phyloP scores from a whole-genome alignment of 2,329 filamentous ascomycete species.

The Didymellaceae sp. region DNA sequence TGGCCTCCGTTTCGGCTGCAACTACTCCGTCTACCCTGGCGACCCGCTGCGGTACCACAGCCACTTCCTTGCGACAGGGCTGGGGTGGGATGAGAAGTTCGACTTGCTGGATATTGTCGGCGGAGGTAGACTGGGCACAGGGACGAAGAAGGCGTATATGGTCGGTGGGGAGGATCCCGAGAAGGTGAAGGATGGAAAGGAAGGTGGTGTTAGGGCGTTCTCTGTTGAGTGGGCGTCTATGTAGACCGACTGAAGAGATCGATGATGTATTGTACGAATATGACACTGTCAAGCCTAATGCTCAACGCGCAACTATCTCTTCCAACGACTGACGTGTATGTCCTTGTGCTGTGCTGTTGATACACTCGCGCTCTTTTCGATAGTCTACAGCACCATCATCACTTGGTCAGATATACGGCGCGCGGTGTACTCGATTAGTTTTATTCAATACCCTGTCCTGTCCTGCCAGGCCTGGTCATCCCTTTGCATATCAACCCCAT shows the following conservation, averaged over 20 bases:
- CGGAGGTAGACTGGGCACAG: slow-evolving; percentile 86
- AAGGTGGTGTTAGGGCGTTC: slow-evolving; percentile 68
- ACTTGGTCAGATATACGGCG: too few relatives aligned
- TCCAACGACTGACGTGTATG: too few relatives aligned
- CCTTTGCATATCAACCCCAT: too few relatives aligned
- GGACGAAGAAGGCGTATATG: slow-evolving; percentile 94
- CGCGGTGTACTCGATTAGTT: too few relatives aligned
- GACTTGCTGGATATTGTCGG: slow-evolving; percentile 83
- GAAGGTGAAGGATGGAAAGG: slow-evolving; percentile 25
- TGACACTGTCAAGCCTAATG: too few relatives aligned
- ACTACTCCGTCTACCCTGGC: slow-evolving; percentile 94
- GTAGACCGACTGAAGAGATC: slow-evolving; percentile 63
- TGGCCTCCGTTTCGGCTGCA: slow-evolving; percentile 90
- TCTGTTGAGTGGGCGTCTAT: slow-evolving; percentile 95
- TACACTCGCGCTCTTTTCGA: too few relatives aligned
- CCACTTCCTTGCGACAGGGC: slow-evolving; percentile 86
- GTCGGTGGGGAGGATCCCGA: slow-evolving; percentile 69
- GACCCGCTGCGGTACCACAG: slow-evolving; percentile 95
- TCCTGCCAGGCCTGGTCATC: too few relatives aligned
- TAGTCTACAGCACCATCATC: too few relatives aligned
- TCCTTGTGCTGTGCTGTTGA: too few relatives aligned
- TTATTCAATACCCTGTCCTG: too few relatives aligned
- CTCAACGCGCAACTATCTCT: too few relatives aligned
- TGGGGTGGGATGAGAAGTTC: slow-evolving; percentile 87
- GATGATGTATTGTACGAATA: too few relatives aligned